Base-by-base conservation (phyloP, 1,284 basidiomycete genomes). In the Chiua sp. region DNA sequence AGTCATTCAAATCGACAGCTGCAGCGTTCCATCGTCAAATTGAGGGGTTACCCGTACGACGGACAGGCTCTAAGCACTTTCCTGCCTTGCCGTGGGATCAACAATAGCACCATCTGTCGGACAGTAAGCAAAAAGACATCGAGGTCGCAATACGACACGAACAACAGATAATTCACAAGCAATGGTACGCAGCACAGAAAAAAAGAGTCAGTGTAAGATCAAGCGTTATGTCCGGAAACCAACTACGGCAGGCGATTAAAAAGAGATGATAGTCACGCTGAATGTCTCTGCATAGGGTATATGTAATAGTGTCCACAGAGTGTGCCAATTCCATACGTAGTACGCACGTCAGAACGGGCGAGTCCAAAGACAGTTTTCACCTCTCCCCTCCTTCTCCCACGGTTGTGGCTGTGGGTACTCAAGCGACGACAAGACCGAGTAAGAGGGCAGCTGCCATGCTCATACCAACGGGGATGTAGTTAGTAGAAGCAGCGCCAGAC, bases 381-480 rank as follows among this genome's bases (percentile, higher is more conserved):
- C n/a, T n/a, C n/a, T n/a, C 10, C 30, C 30, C 37, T 20, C 37
- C 37, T 7, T 16, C 54, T 49, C 57, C 51, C 50, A 58, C 23
- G 51, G 4, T 11, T 30, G 48, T 56, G 57, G 22, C 54, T 47
- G n/a, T 22, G 15, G 22, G 7, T 2, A 8, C 23, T 73, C 57
- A 72, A 22, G 68, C 74, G 37, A 75, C 69, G 32, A 77, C 59
- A 35, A 78, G 60, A 22, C 78, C 77, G 35, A 78, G 61, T 4
- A 68, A 57, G 50, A 73, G 66, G 20, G 70, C 68, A 3, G 69
- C 71, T 37, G 65, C 76, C 59, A 75, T 66, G 55, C 68, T 62
- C 59, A 74, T 62, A n/a, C 73, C 74, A n/a, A 66, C 55, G 8
- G 73, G 72, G 5, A 67, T 56, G 46, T 72, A 71, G 58, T 73